These are phyloP conservation scores for Melaleuca alternifolia DNA, from an alignment of 345 rosid genomes.

Conservation along the genomic window DNA sequence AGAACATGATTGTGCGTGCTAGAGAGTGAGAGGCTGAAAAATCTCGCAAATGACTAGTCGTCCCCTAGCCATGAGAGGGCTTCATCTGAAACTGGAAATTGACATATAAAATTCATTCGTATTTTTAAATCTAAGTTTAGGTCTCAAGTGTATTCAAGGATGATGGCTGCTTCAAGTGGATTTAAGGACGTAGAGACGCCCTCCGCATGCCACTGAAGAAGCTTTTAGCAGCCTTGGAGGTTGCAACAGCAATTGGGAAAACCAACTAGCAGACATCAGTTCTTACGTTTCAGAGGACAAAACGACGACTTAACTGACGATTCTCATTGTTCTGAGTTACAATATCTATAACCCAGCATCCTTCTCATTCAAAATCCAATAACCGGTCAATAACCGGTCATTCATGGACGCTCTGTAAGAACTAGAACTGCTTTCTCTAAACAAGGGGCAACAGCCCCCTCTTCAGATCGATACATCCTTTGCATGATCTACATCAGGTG, in stretches of 20 bases:
- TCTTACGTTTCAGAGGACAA: not conserved
- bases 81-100: not conserved
- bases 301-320: not conserved
- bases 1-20: not conserved
- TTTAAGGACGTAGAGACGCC: not conserved
- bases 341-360: not conserved
- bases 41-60: not conserved
- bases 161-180: not conserved
- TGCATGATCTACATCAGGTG: not conserved
- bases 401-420: not conserved
- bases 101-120: not conserved
- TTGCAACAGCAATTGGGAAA: not conserved
- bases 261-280: not conserved
- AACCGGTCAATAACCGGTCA: not conserved
- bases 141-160: not conserved
- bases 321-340: not conserved
- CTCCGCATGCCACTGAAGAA: not conserved
- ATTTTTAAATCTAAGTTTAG: not conserved
- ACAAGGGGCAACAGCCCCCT: not conserved
- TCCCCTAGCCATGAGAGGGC: not conserved
- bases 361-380: not conserved
- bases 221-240: not conserved
- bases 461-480: not conserved
- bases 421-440: not conserved
- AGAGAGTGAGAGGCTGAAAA: not conserved